A percentile compares a stretch with the other conserved stretches of the same genome.
Conservation (phyloP, 2,329 filamentous ascomycete species). For the Diaporthe citri region DNA sequence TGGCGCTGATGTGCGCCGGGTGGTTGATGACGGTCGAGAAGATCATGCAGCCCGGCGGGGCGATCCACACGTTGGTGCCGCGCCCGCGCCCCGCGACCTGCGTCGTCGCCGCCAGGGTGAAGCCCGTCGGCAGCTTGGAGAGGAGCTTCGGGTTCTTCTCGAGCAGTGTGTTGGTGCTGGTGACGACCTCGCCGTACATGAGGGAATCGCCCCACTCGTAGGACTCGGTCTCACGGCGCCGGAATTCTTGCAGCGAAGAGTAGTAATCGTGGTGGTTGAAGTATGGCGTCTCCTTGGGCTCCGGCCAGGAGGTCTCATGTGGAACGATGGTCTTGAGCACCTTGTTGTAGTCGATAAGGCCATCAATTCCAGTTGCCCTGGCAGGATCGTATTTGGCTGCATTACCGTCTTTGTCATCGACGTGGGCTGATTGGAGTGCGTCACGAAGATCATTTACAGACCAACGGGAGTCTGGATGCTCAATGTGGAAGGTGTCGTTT, state of each 20-base stretch:
- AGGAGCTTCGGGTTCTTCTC: conserved; percentile 92
- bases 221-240: conserved; percentile 66
- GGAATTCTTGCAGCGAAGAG: conserved; percentile 76
- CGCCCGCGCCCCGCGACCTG: conserved; percentile 91
- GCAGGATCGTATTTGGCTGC: conserved; percentile 35
- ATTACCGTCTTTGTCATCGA: conserved; percentile 38
- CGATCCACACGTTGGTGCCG: conserved; percentile 94
- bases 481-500: conserved; percentile 84
- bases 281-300: conserved; percentile 80
- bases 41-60: conserved; percentile 86
- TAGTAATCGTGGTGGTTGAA: conserved; percentile 90
- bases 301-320: conserved; percentile 77
- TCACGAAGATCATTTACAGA: conserved; percentile 67
- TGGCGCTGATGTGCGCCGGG: conserved; percentile 76
- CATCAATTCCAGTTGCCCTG: conserved; percentile 57
- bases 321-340: conserved; percentile 80
- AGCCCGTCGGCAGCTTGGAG: conserved; percentile 82
- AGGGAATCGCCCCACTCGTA: conserved; percentile 81
- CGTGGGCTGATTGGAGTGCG: conserved; percentile 58
- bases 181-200: conserved; percentile 91
- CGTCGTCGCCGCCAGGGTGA: conserved; percentile 87
- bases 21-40: conserved; percentile 93
- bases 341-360: conserved; percentile 80
- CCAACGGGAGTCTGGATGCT: conserved; percentile 74
- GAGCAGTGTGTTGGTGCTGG: conserved; percentile 92